Percentiles rank a stretch among this genome's conserved stretches.
Conservation (phyloP, 768 basidiomycete genomes). For the Porphyrellus cyaneotinctus region DNA sequence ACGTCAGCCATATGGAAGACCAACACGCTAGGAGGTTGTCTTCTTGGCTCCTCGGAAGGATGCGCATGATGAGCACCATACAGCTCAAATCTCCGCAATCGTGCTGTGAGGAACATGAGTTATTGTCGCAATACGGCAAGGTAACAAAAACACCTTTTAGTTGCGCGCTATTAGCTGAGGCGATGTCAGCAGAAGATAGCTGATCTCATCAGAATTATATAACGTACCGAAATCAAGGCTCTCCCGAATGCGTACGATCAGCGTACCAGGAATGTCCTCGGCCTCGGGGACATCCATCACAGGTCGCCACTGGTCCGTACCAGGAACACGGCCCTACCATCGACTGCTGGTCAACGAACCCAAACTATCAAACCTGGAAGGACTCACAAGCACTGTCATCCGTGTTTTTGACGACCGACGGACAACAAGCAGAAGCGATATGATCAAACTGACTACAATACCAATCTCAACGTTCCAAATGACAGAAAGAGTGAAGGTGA, state of each 20-base stretch:
- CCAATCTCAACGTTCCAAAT: conserved; percentile 92
- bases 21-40: conserved; percentile 68
- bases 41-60: conserved; percentile 82
- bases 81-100: conserved; percentile 78
- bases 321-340: conserved; percentile 76
- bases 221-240: conserved; percentile 81
- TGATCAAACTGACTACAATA: conserved; percentile 81
- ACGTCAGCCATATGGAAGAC: conserved; percentile 96
- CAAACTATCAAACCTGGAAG: background rate
- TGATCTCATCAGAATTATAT: background rate
- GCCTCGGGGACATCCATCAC: conserved; percentile 84
- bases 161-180: conserved; percentile 86
- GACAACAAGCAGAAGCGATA: conserved; percentile 86
- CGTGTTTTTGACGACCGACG: conserved; percentile 83
- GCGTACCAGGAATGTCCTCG: conserved; percentile 73
- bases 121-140: too few relatives aligned
- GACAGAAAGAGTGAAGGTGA: conserved; percentile 86
- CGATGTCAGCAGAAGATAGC: background rate
- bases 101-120: conserved; percentile 43
- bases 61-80: conserved; percentile 80
- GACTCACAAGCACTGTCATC: conserved; percentile 79
- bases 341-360: background rate
- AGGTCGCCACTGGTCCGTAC: conserved; percentile 86
- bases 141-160: conserved; percentile 57
- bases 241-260: conserved; percentile 89